Evolutionary conservation across 768 basidiomycete genomes (phyloP), one percentile per base, ranked within the genome.

Genomic region (Termitomyces sp.): DNA sequence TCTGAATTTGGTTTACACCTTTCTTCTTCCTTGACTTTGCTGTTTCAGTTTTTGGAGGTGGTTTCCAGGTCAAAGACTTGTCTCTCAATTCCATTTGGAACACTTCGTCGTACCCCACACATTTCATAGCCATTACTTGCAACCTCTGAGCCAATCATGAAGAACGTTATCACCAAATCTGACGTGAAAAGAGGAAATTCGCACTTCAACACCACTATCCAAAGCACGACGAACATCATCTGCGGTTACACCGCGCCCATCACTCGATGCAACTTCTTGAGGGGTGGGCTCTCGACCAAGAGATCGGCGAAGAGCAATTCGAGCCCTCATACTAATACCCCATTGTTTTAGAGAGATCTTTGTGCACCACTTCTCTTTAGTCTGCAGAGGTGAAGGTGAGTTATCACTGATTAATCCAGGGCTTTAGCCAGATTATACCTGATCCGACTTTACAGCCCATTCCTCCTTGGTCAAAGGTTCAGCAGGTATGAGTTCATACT

Each of bases 391-490:
- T 9, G 37, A 16, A 26, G 50, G 26, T 39, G 7, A 18, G 9
- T 24, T 28, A 10, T n/a, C 18, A 39, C 24, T 9, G 3, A n/a
- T 10, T 18, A 2, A 24, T 13, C 8, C 6, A 28, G 18, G 13
- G n/a, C 36, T 39, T n/a, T 6, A 7, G 1, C 7, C 10, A 26
- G 16, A 51, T n/a, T 18, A 5, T 51, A 51, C 50, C 50, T 51
- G 50, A 10, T 26, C 16, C 10, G 51, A 51, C 10, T 51, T 51
- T 37, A 48, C 15, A 58, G 50, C 49, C 69, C 66, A 54, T 62
- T 65, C 62, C 60, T 52, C 53, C 65, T 65, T 62, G 9, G 74
- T 75, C 2, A 58, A 67, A 26, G 80, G 80, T 46, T 78, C 74
- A 71, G 69, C 70, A 0, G 58, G 61, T 33, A 66, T 66, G 18